Percentiles rank a stretch among this genome's conserved stretches.
These are phyloP conservation scores for Populus trichocarpa DNA, from an alignment of 441 rosid genomes.

Conservation along the genomic window DNA sequence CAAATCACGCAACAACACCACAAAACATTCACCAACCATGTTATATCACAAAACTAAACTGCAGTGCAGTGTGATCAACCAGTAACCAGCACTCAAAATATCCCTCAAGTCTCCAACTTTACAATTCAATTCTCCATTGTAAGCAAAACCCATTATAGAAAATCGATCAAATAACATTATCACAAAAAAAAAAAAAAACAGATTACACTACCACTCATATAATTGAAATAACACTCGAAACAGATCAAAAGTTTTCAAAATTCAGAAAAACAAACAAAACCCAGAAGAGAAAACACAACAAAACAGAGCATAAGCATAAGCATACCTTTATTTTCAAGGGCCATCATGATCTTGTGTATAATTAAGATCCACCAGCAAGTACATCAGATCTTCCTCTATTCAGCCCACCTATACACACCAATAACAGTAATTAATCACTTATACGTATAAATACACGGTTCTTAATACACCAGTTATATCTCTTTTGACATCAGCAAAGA, in stretches of 20 bases:
- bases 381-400: constrained; percentile 50
- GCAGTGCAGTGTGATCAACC: constrained; percentile 5
- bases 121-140: neutral
- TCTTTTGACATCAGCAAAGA: neutral
- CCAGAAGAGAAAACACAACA: neutral
- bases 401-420: constrained; percentile 20
- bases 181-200: neutral
- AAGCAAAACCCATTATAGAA: neutral
- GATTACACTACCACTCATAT: neutral
- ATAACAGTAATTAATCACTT: neutral
- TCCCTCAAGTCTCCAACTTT: neutral
- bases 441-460: neutral
- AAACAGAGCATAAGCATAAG: neutral
- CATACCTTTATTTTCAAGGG: constrained; percentile 46
- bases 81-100: constrained; percentile 2
- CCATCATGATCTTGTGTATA: constrained; percentile 41
- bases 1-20: neutral
- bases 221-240: neutral
- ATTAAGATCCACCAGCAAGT: constrained; percentile 50
- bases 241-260: constrained; percentile 2
- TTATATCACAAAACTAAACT: neutral
- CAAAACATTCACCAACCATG: neutral
- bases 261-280: neutral
- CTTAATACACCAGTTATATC: neutral
- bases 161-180: neutral